Percentiles rank a stretch among this genome's conserved stretches.
phyloP scores from a whole-genome alignment of 2,329 filamentous ascomycete species.

The Pseudogymnoascus sp. region DNA sequence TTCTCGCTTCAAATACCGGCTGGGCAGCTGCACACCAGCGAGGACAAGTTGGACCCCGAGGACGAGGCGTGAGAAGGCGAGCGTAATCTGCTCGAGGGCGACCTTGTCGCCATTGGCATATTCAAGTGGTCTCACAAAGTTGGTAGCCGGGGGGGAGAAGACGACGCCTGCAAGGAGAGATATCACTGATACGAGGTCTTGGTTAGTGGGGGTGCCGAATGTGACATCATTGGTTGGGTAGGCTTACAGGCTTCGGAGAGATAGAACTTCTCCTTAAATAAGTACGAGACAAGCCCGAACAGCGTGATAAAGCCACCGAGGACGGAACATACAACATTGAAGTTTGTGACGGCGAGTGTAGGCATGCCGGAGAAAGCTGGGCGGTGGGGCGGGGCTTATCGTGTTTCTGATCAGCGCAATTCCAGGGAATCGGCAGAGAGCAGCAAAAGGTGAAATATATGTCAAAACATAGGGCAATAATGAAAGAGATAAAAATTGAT shows the following conservation, averaged over 20 bases:
- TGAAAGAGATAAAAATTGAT: neutral
- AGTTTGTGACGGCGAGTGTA: conserved; percentile 34
- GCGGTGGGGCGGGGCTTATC: neutral
- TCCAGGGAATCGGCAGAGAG: neutral
- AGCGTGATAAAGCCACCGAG: conserved; percentile 77
- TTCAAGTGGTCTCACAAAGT: conserved; percentile 64
- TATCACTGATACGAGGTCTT: conserved; percentile 50
- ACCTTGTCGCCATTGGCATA: conserved; percentile 55
- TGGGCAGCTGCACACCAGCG: conserved; percentile 77
- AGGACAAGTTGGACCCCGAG: conserved; percentile 82
- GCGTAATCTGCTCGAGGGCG: conserved; percentile 62
- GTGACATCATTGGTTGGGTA: neutral
- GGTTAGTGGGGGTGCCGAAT: neutral
- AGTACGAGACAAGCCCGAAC: conserved; percentile 77
- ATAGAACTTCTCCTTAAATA: conserved; percentile 80
- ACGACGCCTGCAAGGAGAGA: conserved; percentile 67
- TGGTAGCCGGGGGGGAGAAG: conserved; percentile 69
- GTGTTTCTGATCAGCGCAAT: conserved; percentile 6
- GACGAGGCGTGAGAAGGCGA: conserved; percentile 77
- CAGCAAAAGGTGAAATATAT: neutral
- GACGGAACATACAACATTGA: conserved; percentile 48
- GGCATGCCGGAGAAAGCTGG: neutral
- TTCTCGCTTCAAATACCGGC: conserved; percentile 67
- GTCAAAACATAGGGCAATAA: neutral
- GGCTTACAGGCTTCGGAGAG: conserved; percentile 73